Base-by-base conservation (phyloP, 1,284 basidiomycete species). In the Cutaneotrichosporon mucoides region DNA sequence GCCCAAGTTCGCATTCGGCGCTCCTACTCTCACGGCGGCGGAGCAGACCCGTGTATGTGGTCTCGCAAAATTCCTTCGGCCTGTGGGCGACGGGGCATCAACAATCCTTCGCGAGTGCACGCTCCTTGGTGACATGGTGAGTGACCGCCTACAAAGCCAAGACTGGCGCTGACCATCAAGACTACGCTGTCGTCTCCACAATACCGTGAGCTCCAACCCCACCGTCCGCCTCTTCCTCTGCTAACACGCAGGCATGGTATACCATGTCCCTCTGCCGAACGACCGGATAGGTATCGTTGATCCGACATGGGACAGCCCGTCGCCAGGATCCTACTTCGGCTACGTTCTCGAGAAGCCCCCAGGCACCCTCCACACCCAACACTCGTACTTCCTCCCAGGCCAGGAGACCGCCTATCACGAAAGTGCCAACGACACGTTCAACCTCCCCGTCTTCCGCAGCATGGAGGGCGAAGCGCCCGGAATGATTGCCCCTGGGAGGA, bases 141-240 rank as follows among this genome's bases (percentile, higher is more conserved):
- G 55, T 6, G 33, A 1, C 24, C 10, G 3, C 24, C 4, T 11
- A 6, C 33, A 3, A n/a, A 13, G 5, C 10, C 4, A 2, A 6
- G 36, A 15, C 56, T 57, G 42, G 52, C 43, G 6, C 2, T 46
- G 24, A 24, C 24, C 24, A 24, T 24, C 24, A 24, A 59, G 58
- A 40, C 36, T 1, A n/a, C 41, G 5, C 44, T 33, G 16, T 41
- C 37, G 8, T 55, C 54, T 5, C 60, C 60, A 2, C 53, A 58
- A 37, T 62, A 62, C 37, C 48, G 56, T 59, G n/a, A 46, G 57
- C 33, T 13, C 24, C 24, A 24, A 24, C 24, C 24, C 24, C 24
- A 24, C 24, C 24, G 24, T 24, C 24, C 24, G 24, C 24, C 24
- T 24, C 24, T 24, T 24, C 24, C 24, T 24, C 24, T 5, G n/a